These are phyloP conservation scores for Antitrichia curtipendula DNA, from an alignment of 225 moss, liverwort and hornwort species.

Conservation along the genomic window DNA sequence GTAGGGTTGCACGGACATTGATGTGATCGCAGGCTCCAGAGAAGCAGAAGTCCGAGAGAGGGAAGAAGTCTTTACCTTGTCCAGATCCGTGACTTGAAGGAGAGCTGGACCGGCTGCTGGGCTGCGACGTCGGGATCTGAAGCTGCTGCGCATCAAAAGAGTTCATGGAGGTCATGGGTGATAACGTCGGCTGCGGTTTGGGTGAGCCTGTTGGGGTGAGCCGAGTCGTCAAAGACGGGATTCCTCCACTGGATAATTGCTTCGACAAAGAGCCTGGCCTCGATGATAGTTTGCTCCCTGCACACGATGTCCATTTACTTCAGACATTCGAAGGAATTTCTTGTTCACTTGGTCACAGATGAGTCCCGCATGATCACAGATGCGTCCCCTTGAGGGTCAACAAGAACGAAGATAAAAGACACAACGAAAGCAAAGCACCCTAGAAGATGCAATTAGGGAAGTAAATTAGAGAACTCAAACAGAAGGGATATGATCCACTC, in stretches of 20 bases:
- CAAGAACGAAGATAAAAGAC: not conserved
- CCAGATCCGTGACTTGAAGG: slow-evolving; percentile 65
- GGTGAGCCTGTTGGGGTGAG: slow-evolving; percentile 45
- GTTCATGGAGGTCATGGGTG: slow-evolving; percentile 27
- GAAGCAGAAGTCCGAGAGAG: not conserved
- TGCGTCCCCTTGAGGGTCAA: not conserved
- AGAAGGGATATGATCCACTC: not conserved
- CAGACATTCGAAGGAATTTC: not conserved
- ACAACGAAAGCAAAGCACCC: not conserved
- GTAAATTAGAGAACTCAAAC: not conserved
- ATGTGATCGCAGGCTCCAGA: not conserved
- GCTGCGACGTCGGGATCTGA: slow-evolving; percentile 58
- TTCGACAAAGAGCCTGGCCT: not conserved
- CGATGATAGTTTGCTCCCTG: not conserved
- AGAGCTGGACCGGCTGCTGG: slow-evolving; percentile 71
- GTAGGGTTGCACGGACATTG: not conserved
- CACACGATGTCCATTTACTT: not conserved
- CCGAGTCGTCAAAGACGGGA: slow-evolving; percentile 19
- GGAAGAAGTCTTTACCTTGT: slow-evolving; percentile 11
- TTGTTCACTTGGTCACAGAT: not conserved
- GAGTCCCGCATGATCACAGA: not conserved
- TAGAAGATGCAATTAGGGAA: not conserved
- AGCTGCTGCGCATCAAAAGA: slow-evolving; percentile 36
- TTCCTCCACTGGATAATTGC: not conserved
- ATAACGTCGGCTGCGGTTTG: slow-evolving; percentile 46